Evolutionary conservation across 768 basidiomycete genomes (phyloP).

Genomic region (Pholiota conissans): DNA sequence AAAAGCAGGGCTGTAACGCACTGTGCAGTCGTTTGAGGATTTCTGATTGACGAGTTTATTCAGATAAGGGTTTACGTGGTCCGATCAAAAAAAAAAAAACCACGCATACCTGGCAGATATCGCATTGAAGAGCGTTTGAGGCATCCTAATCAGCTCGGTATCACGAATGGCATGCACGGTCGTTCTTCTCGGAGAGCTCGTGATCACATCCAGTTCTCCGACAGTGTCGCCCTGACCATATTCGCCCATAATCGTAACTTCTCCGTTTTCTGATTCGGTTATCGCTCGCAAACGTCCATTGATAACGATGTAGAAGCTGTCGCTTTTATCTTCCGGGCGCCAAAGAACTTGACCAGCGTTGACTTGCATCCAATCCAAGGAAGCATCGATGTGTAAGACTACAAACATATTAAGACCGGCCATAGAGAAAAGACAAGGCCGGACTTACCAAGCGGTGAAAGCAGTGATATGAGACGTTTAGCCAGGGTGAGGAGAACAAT

Average conservation of each 20-base stretch:
- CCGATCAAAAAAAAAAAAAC: not conserved
- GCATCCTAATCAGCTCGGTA: slow-evolving; percentile 96
- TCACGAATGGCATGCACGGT: slow-evolving; percentile 98
- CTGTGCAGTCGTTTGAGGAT: slow-evolving; percentile 86
- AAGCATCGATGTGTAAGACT: slow-evolving; percentile 97
- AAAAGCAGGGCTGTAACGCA: slow-evolving; percentile 32
- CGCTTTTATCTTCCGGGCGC: slow-evolving; percentile 86
- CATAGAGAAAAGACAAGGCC: not conserved
- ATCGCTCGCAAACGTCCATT: slow-evolving; percentile 95
- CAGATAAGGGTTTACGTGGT: slow-evolving; percentile 1
- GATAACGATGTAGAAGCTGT: slow-evolving; percentile 98
- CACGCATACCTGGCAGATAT: slow-evolving; percentile 75
- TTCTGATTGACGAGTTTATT: slow-evolving; percentile 45
- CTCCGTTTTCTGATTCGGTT: slow-evolving; percentile 73
- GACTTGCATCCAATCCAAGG: slow-evolving; percentile 98
- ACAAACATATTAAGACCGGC: not conserved
- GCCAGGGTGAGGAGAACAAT: slow-evolving; percentile 95
- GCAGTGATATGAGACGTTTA: slow-evolving; percentile 91
- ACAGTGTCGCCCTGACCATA: slow-evolving; percentile 98
- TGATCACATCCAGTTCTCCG: slow-evolving; percentile 97
- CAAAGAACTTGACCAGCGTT: slow-evolving; percentile 94
- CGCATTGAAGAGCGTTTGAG: slow-evolving; percentile 95
- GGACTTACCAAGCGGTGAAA: slow-evolving; percentile 83
- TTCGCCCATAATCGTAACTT: slow-evolving; percentile 83
- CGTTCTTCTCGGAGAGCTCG: slow-evolving; percentile 79